Percentiles rank a stretch among this genome's conserved stretches.
Conservation (phyloP, 73 alveolate species). For the Tetrahymena thermophila region DNA sequence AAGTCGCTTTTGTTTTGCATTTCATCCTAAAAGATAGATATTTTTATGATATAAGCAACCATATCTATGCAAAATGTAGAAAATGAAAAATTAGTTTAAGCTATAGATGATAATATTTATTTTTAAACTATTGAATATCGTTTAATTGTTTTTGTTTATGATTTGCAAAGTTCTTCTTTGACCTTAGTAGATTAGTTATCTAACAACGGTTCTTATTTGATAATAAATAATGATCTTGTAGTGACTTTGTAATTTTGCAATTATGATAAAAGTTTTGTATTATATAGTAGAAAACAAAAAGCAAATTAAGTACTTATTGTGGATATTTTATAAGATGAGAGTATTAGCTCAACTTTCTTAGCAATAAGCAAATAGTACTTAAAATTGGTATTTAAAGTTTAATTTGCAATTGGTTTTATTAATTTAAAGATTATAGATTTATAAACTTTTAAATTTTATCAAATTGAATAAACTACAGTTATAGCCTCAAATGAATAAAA, state of each 20-base stretch:
- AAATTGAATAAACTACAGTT: background rate
- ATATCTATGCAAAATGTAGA: background rate
- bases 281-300: too few relatives aligned
- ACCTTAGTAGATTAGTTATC: background rate
- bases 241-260: background rate
- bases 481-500: background rate
- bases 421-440: background rate
- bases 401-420: background rate
- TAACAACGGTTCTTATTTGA: background rate
- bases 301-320: too few relatives aligned
- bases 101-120: background rate
- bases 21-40: background rate
- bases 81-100: background rate
- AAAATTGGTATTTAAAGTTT: too few relatives aligned
- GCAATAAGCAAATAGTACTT: background rate
- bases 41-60: background rate
- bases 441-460: background rate
- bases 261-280: too few relatives aligned
- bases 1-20: background rate
- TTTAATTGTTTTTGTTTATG: background rate
- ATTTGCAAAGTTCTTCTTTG: background rate
- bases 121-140: background rate
- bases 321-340: too few relatives aligned
- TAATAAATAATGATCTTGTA: background rate
- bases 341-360: background rate